These are phyloP conservation scores for Zygoascus tannicola DNA, from an alignment of 805 yeast species.

Conservation along the genomic window DNA sequence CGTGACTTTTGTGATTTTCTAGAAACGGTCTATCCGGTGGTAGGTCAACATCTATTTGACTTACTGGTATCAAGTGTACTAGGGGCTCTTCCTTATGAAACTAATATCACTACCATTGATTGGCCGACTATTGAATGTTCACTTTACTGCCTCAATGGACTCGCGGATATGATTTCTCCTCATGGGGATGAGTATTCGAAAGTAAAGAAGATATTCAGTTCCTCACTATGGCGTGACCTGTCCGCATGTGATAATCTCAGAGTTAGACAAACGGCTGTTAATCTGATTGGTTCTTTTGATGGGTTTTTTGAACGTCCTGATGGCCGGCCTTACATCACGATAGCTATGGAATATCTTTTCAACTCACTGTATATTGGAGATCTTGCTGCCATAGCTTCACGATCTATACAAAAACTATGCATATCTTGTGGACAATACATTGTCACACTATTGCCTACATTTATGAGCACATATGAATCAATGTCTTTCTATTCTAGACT, in stretches of 20 bases:
- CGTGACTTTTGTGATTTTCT: constrained; percentile 69
- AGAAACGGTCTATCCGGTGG: constrained; percentile 57
- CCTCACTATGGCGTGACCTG: constrained; percentile 24
- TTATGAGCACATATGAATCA: constrained; percentile 22
- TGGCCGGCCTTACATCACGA: constrained; percentile 40
- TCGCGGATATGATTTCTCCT: constrained; percentile 43
- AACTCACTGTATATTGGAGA: constrained; percentile 24
- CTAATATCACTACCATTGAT: background rate
- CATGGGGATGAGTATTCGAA: constrained; percentile 26
- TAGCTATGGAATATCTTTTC: constrained; percentile 50
- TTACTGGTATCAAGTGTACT: constrained; percentile 27
- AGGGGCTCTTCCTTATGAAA: constrained; percentile 3
- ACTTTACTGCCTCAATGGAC: constrained; percentile 45
- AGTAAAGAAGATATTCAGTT: constrained; percentile 21
- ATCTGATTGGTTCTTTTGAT: constrained; percentile 49
- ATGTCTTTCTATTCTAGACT: constrained; percentile 16
- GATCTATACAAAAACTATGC: constrained; percentile 44
- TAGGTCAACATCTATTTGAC: constrained; percentile 44
- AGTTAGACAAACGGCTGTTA: constrained; percentile 43
- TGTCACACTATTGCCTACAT: constrained; percentile 19
- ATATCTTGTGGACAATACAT: constrained; percentile 23
- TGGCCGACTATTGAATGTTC: constrained; percentile 50
- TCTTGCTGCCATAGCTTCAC: constrained; percentile 37
- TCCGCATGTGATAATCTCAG: constrained; percentile 18
- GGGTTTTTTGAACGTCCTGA: constrained; percentile 44